Evolutionary conservation across 257 asterid genomes (phyloP), one percentile per base, ranked within the genome.

Genomic region (Petunia axillaris): DNA sequence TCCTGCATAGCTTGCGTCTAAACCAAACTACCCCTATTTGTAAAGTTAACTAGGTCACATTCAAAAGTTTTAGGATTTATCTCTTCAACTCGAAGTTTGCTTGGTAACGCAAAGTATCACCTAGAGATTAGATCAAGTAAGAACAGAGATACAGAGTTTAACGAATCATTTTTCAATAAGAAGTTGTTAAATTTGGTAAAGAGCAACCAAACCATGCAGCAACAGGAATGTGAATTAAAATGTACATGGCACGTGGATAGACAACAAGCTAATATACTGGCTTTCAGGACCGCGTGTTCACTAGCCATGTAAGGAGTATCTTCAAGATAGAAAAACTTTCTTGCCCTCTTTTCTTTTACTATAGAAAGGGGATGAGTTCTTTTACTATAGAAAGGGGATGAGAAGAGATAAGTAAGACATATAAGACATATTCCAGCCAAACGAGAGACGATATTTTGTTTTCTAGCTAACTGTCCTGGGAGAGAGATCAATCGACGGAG

Each of bases 281-380:
- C 8, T 68, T 8, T 16, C n/a, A 43, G 14, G 16, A 43, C 39
- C 6, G 8, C 15, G 15, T 40, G 38, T 41, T 67, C 54, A 67
- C 75, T 67, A 15, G 55, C 75, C 75, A 67, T n/a, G 55, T 40
- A 67, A 41, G 4, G 75, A 46, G 39, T 44, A 67, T 43, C 10
- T 10, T 70, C 38, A 70, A 70, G n/a, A 67, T 67, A n/a, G 38
- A 67, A 25, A 67, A 68, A 43, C 39, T 43, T 41, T 43, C 14
- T 16, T 68, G n/a, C n/a, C 57, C 54, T 8, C 39, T 68, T 14
- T 66, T 11, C 48, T 40, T 67, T 67, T 41, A 40, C 54, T 41
- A 41, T 43, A n/a, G 39, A 13, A 41, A 41, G 38, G 54, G 54
- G 54, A 48, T 2, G 8, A 11, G 55, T 66, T 11, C 48, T 40